Evolutionary conservation across 2,329 filamentous ascomycete genomes (phyloP).

Genomic region (Thyridium curvatum): DNA sequence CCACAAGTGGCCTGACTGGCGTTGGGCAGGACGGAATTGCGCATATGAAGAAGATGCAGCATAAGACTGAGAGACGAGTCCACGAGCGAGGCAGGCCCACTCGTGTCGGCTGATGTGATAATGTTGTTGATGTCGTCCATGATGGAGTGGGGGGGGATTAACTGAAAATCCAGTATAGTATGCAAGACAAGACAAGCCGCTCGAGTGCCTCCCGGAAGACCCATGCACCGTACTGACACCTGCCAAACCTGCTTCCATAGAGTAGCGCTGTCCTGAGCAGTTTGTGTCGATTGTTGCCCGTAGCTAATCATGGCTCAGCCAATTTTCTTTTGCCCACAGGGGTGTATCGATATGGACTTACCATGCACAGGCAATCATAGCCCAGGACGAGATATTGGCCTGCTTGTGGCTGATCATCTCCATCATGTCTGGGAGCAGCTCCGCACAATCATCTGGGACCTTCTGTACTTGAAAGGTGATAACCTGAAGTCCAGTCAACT

Average conservation of each 20-base stretch:
- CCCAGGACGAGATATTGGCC: slow-evolving; percentile 65
- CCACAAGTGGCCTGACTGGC: slow-evolving; percentile 61
- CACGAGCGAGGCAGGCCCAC: slow-evolving; percentile 70
- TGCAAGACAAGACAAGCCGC: slow-evolving; percentile 70
- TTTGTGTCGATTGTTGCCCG: slow-evolving; percentile 2
- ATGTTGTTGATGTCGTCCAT: slow-evolving; percentile 67
- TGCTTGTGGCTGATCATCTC: slow-evolving; percentile 64
- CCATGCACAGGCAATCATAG: slow-evolving; percentile 76
- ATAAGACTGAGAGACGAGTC: slow-evolving; percentile 75
- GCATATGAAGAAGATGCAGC: slow-evolving; percentile 58
- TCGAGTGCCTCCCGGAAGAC: slow-evolving; percentile 64
- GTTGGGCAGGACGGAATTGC: slow-evolving; percentile 62
- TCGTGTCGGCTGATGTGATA: slow-evolving; percentile 70
- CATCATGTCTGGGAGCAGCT: slow-evolving; percentile 52
- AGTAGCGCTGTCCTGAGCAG: slow-evolving; percentile 21
- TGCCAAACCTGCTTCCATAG: slow-evolving; percentile 76
- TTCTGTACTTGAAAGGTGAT: slow-evolving; percentile 49
- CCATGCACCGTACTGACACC: slow-evolving; percentile 62
- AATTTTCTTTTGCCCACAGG: background rate
- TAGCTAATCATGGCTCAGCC: no score
- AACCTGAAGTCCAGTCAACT: slow-evolving; percentile 49
- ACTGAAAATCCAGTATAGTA: slow-evolving; percentile 55
- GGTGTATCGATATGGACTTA: slow-evolving; percentile 29
- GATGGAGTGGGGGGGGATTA: slow-evolving; percentile 63
- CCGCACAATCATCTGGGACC: slow-evolving; percentile 42